phyloP scores from a whole-genome alignment of 352 stramenopile species.

The Phytopythium kandeliae region DNA sequence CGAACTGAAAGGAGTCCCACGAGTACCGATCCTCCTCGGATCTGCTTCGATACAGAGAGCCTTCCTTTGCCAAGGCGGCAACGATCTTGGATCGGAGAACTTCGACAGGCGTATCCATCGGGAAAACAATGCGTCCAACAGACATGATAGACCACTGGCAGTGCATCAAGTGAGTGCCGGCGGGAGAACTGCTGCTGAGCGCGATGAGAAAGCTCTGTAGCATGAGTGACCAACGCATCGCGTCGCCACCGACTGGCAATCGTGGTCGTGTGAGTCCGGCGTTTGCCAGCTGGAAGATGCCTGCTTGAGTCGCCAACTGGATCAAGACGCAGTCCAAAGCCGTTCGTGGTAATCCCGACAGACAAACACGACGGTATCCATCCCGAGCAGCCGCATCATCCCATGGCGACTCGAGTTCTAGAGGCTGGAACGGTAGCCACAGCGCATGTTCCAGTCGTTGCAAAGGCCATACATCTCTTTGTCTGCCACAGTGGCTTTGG shows the following conservation, averaged over 20 bases:
- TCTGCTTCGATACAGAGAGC: background rate
- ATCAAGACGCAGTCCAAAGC: slow-evolving; percentile 19
- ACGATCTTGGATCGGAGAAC: background rate
- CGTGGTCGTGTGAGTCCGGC: background rate
- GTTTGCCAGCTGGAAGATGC: background rate
- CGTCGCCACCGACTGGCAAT: background rate
- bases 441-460: slow-evolving; percentile 1
- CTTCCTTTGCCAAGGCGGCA: background rate
- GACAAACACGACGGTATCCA: background rate
- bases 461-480: background rate
- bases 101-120: background rate
- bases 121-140: background rate
- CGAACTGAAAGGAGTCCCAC: slow-evolving; percentile 15
- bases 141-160: background rate
- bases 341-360: slow-evolving; percentile 7
- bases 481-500: background rate
- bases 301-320: slow-evolving; percentile 19
- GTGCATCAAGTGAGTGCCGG: too few relatives aligned
- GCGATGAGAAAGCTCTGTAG: background rate
- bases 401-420: background rate
- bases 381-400: background rate
- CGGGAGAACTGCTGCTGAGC: background rate
- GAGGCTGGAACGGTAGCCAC: slow-evolving; percentile 15
- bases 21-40: background rate
- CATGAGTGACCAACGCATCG: background rate